Evolutionary conservation across 192 early-diverging fungal genomes (phyloP).

Genomic region (Oehlia diaphana): DNA sequence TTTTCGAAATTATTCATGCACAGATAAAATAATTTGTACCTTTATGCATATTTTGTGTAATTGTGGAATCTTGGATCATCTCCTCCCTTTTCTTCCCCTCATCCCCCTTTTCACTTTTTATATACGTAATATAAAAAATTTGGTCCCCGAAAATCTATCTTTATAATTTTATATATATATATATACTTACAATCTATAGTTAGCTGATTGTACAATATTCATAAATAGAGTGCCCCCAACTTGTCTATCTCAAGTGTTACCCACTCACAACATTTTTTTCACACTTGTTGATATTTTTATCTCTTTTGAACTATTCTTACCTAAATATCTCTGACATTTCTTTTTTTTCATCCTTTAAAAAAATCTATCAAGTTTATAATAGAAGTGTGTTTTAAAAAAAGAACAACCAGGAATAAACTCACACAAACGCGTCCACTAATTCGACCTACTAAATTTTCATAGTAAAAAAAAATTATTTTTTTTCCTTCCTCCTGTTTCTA

Average conservation of each 20-base stretch:
- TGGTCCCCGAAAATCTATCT: not conserved
- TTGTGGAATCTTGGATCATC: not conserved
- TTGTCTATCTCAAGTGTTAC: not conserved
- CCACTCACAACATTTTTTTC: not conserved
- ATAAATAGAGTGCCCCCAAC: not conserved
- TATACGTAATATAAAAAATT: not conserved
- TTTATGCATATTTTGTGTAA: not conserved
- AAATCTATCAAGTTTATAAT: conserved; percentile 10
- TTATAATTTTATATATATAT: not conserved
- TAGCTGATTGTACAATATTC: not conserved
- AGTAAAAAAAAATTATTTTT: not conserved
- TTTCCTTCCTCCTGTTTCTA: not conserved
- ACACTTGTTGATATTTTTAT: not conserved
- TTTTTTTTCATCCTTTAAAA: not conserved
- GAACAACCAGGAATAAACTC: conserved; percentile 21
- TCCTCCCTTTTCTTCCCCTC: too few species aligned
- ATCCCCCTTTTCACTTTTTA: too few species aligned
- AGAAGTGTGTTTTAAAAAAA: conserved; percentile 15
- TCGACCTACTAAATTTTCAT: not conserved
- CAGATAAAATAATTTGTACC: not conserved
- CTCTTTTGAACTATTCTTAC: not conserved
- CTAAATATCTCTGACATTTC: not conserved
- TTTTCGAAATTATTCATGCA: not conserved
- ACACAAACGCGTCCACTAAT: conserved; percentile 16
- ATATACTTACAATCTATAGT: not conserved